Conservation (phyloP, 2,329 filamentous ascomycete species). For the Metarhizium rileyi region DNA sequence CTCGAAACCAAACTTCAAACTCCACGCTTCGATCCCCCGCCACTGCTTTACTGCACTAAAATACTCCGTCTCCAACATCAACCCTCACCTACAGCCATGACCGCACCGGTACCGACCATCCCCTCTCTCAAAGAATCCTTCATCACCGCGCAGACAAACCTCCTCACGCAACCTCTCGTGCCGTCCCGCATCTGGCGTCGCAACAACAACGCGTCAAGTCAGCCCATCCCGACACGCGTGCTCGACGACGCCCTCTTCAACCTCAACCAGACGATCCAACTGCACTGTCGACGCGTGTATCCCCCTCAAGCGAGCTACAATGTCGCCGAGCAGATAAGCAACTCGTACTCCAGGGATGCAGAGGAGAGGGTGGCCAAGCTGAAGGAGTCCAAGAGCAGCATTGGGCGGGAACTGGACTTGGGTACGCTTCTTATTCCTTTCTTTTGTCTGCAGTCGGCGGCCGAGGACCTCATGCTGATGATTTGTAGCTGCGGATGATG, state of each 20-base stretch:
- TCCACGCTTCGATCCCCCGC: too few relatives aligned
- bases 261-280: conserved; percentile 52
- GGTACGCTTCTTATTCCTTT: conserved; percentile 28
- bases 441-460: background rate
- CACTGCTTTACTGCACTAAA: too few relatives aligned
- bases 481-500: conserved; percentile 29
- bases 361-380: conserved; percentile 27
- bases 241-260: conserved; percentile 48
- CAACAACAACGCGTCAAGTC: conserved; percentile 32
- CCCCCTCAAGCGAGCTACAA: conserved; percentile 59
- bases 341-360: conserved; percentile 44
- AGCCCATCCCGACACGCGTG: conserved; percentile 34
- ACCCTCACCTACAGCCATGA: conserved; percentile 5
- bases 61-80: too few relatives aligned
- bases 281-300: conserved; percentile 58
- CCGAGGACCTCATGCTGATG: background rate
- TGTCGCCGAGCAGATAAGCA: conserved; percentile 63
- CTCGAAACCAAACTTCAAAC: too few relatives aligned
- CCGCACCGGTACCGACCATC: conserved; percentile 37
- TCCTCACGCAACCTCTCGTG: conserved; percentile 49
- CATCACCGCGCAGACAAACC: conserved; percentile 50
- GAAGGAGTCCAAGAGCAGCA: conserved; percentile 26
- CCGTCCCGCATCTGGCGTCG: conserved; percentile 45
- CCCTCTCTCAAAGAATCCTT: conserved; percentile 56
- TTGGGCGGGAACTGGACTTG: conserved; percentile 33